Base-by-base conservation (phyloP, 2,329 filamentous ascomycete species). In the Cladosporium oxysporum region DNA sequence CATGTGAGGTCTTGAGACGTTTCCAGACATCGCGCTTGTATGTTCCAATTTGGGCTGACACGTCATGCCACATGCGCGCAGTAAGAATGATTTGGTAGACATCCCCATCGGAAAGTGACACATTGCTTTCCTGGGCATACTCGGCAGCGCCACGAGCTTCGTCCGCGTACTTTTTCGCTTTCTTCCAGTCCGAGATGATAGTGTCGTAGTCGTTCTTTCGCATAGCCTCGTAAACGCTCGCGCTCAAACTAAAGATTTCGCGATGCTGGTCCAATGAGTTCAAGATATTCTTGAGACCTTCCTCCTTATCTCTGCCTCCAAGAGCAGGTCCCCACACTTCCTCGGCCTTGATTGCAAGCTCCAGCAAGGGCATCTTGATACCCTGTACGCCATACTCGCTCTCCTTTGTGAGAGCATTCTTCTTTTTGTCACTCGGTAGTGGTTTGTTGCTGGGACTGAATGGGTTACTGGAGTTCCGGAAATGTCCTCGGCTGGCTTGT, bases 261-360 rank as follows among this genome's bases (percentile, higher is more conserved):
- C 89, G 90, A 76, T 95, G 91, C 68, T 88, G 88, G 68, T 95
- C 90, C 58, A 99, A 84, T 16, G 90, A 88, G 10, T 85, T 85
- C 26, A 93, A 84, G 10, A 97, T 87, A 0, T 87, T 85, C 77
- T 93, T 96, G 64, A 99, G 83, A 68, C 90, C 90, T 75, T 93
- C 91, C 74, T 98, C 95, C 75, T 94, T 93, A 72, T 98, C 93
- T 31, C 92, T 88, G 3, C 95, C 95, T 47, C 93, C 92, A 44
- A 99, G 79, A 1, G 95, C 94, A 2, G 95, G 95, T 0, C 95
- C 95, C 93, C 96, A 99, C 10, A 99, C 91, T 74, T 99, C 95
- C 77, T 98, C 93, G 0, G 94, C 95, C 78, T 97, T 97, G 67
- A 93, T 91, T 0, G 92, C 92, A 12, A 96, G 92, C 73, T 98